Evolutionary conservation across 1,284 basidiomycete genomes (phyloP).

Genomic region (Sporisorium scitamineum): DNA sequence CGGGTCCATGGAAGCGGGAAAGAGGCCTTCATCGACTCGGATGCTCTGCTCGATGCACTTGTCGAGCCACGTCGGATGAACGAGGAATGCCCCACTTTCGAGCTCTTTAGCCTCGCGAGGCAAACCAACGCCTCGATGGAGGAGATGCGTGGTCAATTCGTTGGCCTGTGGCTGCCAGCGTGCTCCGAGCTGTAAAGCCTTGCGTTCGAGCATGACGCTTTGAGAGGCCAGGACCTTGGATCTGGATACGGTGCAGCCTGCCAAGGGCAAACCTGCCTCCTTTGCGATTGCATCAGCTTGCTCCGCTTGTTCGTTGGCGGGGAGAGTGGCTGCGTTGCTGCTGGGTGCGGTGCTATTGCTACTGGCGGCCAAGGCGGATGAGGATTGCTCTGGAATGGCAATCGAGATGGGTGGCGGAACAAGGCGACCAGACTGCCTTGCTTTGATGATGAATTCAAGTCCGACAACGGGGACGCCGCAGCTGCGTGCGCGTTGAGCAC

Average conservation of each 20-base stretch:
- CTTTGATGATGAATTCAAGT: conserved; percentile 38
- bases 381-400: conserved; percentile 6
- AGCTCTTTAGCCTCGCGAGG: conserved; percentile 36
- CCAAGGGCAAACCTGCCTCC: conserved; percentile 16
- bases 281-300: background rate
- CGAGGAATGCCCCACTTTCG: conserved; percentile 12
- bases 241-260: conserved; percentile 37
- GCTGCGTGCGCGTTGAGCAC: conserved; percentile 37
- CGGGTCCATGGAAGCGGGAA: conserved; percentile 38
- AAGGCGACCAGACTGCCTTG: conserved; percentile 26
- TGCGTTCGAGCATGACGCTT: conserved; percentile 36
- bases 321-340: background rate
- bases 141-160: conserved; percentile 31
- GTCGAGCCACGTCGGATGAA: conserved; percentile 50
- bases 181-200: conserved; percentile 42
- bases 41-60: conserved; percentile 41
- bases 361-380: conserved; percentile 12
- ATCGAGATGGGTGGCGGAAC: conserved; percentile 20
- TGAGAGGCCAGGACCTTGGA: conserved; percentile 29
- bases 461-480: conserved; percentile 41
- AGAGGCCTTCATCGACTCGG: conserved; percentile 45
- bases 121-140: conserved; percentile 27
- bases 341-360: conserved; percentile 8
- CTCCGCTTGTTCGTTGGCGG: background rate
- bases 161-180: conserved; percentile 30